Evolutionary conservation across 257 asterid species (phyloP), one percentile per base, ranked within the genome.

Genomic region (Perilla frutescens): DNA sequence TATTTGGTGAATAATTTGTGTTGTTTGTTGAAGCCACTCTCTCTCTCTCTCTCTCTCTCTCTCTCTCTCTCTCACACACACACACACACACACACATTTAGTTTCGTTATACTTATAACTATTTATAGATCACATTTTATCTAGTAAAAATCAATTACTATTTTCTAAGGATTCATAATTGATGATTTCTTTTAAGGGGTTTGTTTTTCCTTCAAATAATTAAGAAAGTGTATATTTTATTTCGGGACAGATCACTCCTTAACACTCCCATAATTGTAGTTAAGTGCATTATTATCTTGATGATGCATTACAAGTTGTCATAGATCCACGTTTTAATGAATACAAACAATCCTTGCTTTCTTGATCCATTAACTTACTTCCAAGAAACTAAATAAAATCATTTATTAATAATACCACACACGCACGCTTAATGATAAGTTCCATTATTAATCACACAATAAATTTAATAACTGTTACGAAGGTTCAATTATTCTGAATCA

Each of bases 221-320:
- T 65, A 40, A 44, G 37, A 2, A 43, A 29, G 7, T 47, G 8
- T 2, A 41, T 70, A 62, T 36, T 57, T 66, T 15, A 57, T 14
- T 29, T 39, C 1, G 26, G 40, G 68, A 74, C 80, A 74, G 79
- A 54, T 73, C 82, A 76, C 31, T 26, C 7, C 67, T 66, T 26
- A 37, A 20, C 36, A 49, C 13, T 45, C 74, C 29, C 70, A 76
- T 67, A 71, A 67, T 76, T 67, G 73, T 45, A 75, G n/a, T 41
- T 14, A 70, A 75, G 7, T 76, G 59, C 51, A 79, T 80, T 60
- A 80, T 66, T 56, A 73, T 43, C 20, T 59, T 60, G 76, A 47
- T 67, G 41, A 62, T 73, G 57, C 74, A 63, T 64, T 70, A 45
- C 71, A 59, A 80, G 77, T 64, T 75, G 83, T 56, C 77, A 70